These are phyloP conservation scores for Solanum bulbocastanum DNA, from an alignment of 257 asterid species.

Conservation along the genomic window DNA sequence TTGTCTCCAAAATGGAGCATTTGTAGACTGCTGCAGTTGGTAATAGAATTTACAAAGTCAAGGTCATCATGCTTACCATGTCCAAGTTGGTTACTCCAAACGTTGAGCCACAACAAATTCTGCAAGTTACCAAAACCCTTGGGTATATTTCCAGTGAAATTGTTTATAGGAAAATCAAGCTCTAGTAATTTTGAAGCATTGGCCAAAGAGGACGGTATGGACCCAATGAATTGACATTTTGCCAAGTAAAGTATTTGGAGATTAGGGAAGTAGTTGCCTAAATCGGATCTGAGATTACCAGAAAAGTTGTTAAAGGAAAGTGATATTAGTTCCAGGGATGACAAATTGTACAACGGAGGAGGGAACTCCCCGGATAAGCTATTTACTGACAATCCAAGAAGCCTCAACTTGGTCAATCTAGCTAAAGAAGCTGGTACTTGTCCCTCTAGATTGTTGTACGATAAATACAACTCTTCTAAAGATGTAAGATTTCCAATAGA, in stretches of 20 bases:
- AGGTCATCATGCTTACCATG: constrained; percentile 17
- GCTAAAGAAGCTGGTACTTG: constrained; percentile 21
- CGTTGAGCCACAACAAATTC: constrained; percentile 4
- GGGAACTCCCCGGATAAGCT: constrained; percentile 28
- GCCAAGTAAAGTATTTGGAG: constrained; percentile 19
- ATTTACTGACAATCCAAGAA: constrained; percentile 18
- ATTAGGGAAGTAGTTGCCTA: constrained; percentile 26
- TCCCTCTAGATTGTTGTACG: constrained; percentile 25
- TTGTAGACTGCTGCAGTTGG: constrained; percentile 27
- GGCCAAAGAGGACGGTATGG: constrained; percentile 29
- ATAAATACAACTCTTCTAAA: constrained; percentile 21
- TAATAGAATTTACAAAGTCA: constrained; percentile 20
- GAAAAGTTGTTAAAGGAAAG: constrained; percentile 25
- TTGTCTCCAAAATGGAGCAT: constrained; percentile 18
- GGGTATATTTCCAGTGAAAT: constrained; percentile 36
- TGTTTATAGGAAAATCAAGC: constrained; percentile 21
- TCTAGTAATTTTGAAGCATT: constrained; percentile 22
- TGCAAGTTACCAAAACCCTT: constrained; percentile 16
- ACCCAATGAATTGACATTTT: constrained; percentile 23
- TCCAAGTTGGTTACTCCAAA: constrained; percentile 27
- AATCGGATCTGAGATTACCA: constrained; percentile 21
- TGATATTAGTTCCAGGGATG: constrained; percentile 21
- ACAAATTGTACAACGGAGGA: constrained; percentile 20
- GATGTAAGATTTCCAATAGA: constrained; percentile 42
- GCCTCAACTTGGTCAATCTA: constrained; percentile 7